Conservation (phyloP, 2,329 filamentous ascomycete genomes). For the Karstenula rhodostoma region DNA sequence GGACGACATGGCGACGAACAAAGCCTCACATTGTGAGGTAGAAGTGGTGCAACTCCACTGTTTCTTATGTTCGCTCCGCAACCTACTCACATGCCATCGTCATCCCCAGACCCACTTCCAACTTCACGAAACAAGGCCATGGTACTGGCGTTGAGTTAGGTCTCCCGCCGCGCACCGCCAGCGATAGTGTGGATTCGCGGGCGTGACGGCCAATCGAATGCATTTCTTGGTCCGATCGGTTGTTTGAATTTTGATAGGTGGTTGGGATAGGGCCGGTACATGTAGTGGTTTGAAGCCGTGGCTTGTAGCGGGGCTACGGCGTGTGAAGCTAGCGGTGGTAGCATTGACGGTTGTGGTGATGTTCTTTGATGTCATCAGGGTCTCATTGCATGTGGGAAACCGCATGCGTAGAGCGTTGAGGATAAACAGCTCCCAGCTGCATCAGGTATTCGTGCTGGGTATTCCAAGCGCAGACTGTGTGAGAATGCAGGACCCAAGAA, state of each 20-base stretch:
- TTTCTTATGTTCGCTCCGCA: background rate
- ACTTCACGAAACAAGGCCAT: background rate
- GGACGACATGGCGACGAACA: background rate
- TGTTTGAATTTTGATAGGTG: background rate
- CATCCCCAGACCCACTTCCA: background rate
- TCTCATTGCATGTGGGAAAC: background rate
- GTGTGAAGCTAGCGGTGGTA: slow-evolving; percentile 3
- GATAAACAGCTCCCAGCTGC: background rate
- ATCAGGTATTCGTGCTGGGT: no score
- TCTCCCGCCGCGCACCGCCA: background rate
- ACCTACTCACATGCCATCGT: slow-evolving; percentile 5
- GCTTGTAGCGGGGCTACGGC: background rate
- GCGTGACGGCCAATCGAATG: background rate
- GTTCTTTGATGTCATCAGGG: slow-evolving; percentile 5
- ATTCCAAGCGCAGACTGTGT: background rate
- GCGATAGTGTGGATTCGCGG: background rate
- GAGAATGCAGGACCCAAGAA: no score
- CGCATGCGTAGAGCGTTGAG: background rate
- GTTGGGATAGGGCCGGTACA: background rate
- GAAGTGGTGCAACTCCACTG: background rate
- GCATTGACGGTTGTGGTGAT: slow-evolving; percentile 1
- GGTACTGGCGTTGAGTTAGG: background rate
- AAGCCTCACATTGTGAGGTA: background rate
- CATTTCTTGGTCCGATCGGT: background rate
- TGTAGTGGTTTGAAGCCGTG: background rate